phyloP scores from a whole-genome alignment of 352 stramenopile genomes.

The Bremia lactucae region DNA sequence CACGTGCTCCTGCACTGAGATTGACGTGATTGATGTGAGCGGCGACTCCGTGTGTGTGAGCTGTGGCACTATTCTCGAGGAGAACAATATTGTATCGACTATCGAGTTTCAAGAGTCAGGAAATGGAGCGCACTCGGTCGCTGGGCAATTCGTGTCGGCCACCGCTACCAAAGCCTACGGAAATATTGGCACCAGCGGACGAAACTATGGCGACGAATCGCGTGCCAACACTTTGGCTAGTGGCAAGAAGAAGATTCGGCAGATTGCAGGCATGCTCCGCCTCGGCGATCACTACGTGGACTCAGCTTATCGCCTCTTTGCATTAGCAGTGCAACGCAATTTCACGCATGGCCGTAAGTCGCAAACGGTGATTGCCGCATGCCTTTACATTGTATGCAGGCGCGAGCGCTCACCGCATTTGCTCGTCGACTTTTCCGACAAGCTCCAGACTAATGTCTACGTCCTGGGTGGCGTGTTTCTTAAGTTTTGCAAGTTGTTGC shows the following conservation, averaged over 20 bases:
- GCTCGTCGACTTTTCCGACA: slow-evolving; percentile 99
- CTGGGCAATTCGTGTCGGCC: slow-evolving; percentile 93
- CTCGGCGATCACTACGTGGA: slow-evolving; percentile 93
- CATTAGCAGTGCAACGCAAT: slow-evolving; percentile 92
- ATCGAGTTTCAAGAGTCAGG: slow-evolving; percentile 95
- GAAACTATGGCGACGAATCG: slow-evolving; percentile 91
- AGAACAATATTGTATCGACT: slow-evolving; percentile 95
- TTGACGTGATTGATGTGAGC: slow-evolving; percentile 90
- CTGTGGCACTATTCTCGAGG: slow-evolving; percentile 91
- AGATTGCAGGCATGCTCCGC: slow-evolving; percentile 89
- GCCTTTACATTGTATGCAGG: slow-evolving; percentile 98
- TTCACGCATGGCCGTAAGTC: slow-evolving; percentile 94
- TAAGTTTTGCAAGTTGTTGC: slow-evolving; percentile 89
- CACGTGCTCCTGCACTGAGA: slow-evolving; percentile 91
- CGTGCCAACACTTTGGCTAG: slow-evolving; percentile 94
- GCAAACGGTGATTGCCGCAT: slow-evolving; percentile 95
- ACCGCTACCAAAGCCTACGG: slow-evolving; percentile 87
- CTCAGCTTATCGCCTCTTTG: slow-evolving; percentile 92
- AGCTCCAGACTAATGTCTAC: slow-evolving; percentile 92
- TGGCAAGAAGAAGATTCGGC: slow-evolving; percentile 88
- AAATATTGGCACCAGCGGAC: slow-evolving; percentile 73
- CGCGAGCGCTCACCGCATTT: slow-evolving; percentile 96
- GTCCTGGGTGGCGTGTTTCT: slow-evolving; percentile 80
- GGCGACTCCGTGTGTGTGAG: slow-evolving; percentile 82
- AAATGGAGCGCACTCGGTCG: slow-evolving; percentile 84